Conservation (phyloP, 2,329 filamentous ascomycete species). For the Diatrype stigma region DNA sequence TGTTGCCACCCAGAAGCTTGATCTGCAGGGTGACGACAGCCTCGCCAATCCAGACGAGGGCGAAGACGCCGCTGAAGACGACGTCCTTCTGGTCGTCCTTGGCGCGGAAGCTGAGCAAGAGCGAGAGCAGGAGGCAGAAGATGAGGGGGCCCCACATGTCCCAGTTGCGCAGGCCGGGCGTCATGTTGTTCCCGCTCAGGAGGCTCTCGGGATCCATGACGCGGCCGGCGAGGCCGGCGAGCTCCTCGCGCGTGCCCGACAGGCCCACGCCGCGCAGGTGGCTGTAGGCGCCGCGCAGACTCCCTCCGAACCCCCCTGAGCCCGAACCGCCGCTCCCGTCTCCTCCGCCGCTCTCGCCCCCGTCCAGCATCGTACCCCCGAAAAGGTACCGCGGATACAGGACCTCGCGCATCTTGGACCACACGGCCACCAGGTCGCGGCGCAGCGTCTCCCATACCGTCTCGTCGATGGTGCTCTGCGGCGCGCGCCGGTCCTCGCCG, state of each 20-base stretch:
- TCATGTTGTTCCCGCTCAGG: slow-evolving; percentile 67
- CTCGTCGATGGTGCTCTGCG: slow-evolving; percentile 94
- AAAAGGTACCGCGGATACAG: slow-evolving; percentile 94
- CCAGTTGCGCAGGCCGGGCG: slow-evolving; percentile 89
- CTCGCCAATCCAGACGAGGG: slow-evolving; percentile 94
- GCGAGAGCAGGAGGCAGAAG: slow-evolving; percentile 84
- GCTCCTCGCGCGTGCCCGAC: slow-evolving; percentile 56
- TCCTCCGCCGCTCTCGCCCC: slow-evolving; percentile 21
- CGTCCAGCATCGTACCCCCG: slow-evolving; percentile 61
- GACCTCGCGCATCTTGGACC: slow-evolving; percentile 97
- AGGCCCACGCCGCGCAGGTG: slow-evolving; percentile 57
- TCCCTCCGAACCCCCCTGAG: too few species aligned
- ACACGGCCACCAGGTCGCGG: slow-evolving; percentile 85
- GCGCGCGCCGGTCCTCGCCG: slow-evolving; percentile 86
- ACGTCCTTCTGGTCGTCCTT: slow-evolving; percentile 75
- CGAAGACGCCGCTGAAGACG: slow-evolving; percentile 95
- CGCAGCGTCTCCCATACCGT: slow-evolving; percentile 95
- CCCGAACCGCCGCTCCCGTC: neutral
- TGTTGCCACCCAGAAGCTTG: slow-evolving; percentile 91
- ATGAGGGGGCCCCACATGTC: slow-evolving; percentile 96
- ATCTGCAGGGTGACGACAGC: slow-evolving; percentile 97
- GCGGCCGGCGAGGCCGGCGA: slow-evolving; percentile 56
- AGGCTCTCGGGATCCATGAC: slow-evolving; percentile 61
- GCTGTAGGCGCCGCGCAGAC: slow-evolving; percentile 58
- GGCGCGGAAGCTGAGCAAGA: slow-evolving; percentile 82